Conservation (phyloP, 1,139 yeast species). For the Hansenula anomala region DNA sequence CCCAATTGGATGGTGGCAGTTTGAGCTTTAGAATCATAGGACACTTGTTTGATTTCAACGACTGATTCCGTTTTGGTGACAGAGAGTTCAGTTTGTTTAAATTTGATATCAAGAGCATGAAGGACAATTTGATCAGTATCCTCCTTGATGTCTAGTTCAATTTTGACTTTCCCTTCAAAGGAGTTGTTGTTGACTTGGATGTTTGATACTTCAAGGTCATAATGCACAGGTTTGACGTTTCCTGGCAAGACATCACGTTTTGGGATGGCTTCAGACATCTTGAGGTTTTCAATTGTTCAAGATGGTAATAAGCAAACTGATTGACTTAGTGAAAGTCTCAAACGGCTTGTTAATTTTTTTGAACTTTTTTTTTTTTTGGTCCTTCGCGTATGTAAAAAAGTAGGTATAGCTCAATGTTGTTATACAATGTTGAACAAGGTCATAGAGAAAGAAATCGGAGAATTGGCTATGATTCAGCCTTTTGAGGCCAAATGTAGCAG, state of each 20-base stretch:
- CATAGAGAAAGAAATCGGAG: too few relatives aligned
- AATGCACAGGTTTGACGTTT: conserved; percentile 66
- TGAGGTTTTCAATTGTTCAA: not conserved
- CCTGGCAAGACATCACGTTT: conserved; percentile 64
- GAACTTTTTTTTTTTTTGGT: too few relatives aligned
- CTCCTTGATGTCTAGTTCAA: conserved; percentile 60
- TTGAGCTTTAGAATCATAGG: conserved; percentile 50
- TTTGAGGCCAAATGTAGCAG: too few relatives aligned
- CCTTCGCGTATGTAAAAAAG: too few relatives aligned
- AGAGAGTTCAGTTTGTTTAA: conserved; percentile 10
- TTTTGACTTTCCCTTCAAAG: conserved; percentile 60
- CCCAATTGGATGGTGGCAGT: conserved; percentile 55
- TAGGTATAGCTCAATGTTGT: too few relatives aligned
- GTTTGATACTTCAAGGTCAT: conserved; percentile 38
- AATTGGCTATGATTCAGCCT: too few relatives aligned
- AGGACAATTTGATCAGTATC: conserved; percentile 61
- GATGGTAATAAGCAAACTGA: not conserved
- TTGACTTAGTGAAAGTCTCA: too few relatives aligned
- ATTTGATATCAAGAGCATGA: conserved; percentile 41
- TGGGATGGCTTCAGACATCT: not conserved
- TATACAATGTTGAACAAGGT: too few relatives aligned
- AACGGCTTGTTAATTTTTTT: too few relatives aligned
- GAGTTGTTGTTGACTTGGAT: conserved; percentile 26
- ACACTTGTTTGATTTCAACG: conserved; percentile 25
- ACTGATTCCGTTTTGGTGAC: conserved; percentile 21